A percentile compares a stretch with the other conserved stretches of the same genome.
Conservation (phyloP, 129 eudicot species). For the Pittosporum tobira region DNA sequence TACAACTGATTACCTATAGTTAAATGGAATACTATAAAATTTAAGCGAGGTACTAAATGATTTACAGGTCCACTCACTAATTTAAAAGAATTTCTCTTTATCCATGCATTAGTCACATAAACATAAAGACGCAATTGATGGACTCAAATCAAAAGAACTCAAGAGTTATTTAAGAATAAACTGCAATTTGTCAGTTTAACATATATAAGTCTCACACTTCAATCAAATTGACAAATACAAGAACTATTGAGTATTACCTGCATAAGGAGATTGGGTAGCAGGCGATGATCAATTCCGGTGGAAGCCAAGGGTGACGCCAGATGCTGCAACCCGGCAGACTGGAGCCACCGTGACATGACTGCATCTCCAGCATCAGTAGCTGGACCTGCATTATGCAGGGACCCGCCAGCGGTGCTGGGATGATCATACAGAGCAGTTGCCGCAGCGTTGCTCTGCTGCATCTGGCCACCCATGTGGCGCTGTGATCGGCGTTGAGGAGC, state of each 20-base stretch:
- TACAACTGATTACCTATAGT: neutral
- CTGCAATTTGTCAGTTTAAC: neutral
- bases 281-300: constrained; percentile 34
- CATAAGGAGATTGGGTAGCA: constrained; percentile 44
- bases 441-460: constrained; percentile 61
- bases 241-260: constrained; percentile 24
- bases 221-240: neutral
- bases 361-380: constrained; percentile 57
- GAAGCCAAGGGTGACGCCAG: constrained; percentile 67
- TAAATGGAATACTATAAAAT: neutral
- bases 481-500: constrained; percentile 78
- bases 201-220: neutral
- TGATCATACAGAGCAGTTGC: constrained; percentile 82
- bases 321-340: constrained; percentile 65
- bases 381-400: constrained; percentile 24
- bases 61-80: neutral
- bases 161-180: no score
- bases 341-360: constrained; percentile 66
- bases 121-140: neutral
- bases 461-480: constrained; percentile 99
- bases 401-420: constrained; percentile 46
- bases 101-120: neutral
- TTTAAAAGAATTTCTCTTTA: neutral
- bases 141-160: neutral
- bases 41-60: neutral